Evolutionary conservation across 1,284 basidiomycete genomes (phyloP), one percentile per base, ranked within the genome.

Genomic region (Meira miltonrushii): DNA sequence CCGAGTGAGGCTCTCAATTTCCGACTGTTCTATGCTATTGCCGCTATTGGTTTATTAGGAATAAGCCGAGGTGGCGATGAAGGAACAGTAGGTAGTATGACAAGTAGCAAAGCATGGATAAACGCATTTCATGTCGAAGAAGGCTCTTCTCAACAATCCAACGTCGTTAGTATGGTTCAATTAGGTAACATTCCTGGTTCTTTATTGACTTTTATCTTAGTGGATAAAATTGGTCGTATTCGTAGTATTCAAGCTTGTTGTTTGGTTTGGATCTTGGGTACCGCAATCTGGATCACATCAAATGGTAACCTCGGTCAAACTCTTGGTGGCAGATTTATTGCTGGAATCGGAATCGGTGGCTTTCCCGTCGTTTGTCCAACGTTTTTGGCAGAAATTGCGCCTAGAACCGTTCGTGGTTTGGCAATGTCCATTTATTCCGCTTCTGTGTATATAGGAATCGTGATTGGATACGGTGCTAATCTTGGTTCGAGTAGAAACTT

Each of bases 271-370:
- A 64, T 68, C 50, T 47, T 70, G 3, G 68, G 68, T 25, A 66
- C 68, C 9, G 60, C 62, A 25, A 66, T 69, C 47, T 70, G 68
- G 68, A 62, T 70, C 58, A 64, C 68, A 10, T 65, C 65, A 12
- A 52, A 39, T 21, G 64, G 66, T 2, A 54, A 33, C 8, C 60
- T 68, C 44, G 11, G 41, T 12, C 68, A 70, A 52, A 62, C 68
- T 12, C 61, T 68, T 11, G 67, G 64, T 49, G 68, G 68, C 9
- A 61, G 68, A 1, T 68, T 68, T 55, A 61, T 70, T 28, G 64
- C 67, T 4, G 68, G 68, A 28, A 40, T 70, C n/a, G 68, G 68
- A 19, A 62, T 68, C 33, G 68, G 68, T 23, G 60, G 61, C 39
- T 67, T 65, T 5, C 62, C 68, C n/a, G 68, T 70, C 12, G 61